Evolutionary conservation across 164 flowering plant genomes (phyloP).

Genomic region (Chimonanthus salicifolius): DNA sequence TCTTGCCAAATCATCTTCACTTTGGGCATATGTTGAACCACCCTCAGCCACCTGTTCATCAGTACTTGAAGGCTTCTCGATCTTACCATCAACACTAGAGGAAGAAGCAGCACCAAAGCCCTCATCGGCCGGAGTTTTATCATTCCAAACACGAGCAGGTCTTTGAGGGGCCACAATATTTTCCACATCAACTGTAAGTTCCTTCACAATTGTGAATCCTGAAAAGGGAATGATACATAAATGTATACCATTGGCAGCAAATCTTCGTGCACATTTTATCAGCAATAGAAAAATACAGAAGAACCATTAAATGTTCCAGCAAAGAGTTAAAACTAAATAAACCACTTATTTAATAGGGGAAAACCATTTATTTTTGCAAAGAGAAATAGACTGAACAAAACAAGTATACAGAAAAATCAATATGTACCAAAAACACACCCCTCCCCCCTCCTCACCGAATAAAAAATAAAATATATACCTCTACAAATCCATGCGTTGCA

Average conservation of each 20-base stretch:
- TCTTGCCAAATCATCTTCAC: slow-evolving; percentile 42
- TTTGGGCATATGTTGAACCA: slow-evolving; percentile 33
- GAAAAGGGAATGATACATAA: slow-evolving; percentile 18
- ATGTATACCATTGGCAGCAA: neutral
- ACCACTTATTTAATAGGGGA: no score
- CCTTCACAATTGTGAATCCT: slow-evolving; percentile 82
- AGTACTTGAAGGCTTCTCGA: slow-evolving; percentile 33
- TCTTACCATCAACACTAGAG: slow-evolving; percentile 32
- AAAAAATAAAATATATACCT: no score
- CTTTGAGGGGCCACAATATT: slow-evolving; percentile 75
- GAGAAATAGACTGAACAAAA: neutral
- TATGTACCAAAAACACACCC: no score
- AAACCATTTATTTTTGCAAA: neutral
- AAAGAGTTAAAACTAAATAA: neutral
- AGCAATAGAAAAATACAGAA: neutral
- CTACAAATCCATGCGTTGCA: no score
- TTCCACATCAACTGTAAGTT: slow-evolving; percentile 86
- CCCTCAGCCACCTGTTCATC: slow-evolving; percentile 33
- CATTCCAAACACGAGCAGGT: slow-evolving; percentile 28
- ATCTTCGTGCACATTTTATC: neutral
- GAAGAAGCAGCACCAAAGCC: slow-evolving; percentile 22
- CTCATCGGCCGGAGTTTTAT: slow-evolving; percentile 24
- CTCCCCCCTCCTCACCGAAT: no score
- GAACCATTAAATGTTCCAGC: neutral
- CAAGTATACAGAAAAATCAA: no score